Base-by-base conservation (phyloP, 208 protist genomes). In the Angomonas deanei region DNA sequence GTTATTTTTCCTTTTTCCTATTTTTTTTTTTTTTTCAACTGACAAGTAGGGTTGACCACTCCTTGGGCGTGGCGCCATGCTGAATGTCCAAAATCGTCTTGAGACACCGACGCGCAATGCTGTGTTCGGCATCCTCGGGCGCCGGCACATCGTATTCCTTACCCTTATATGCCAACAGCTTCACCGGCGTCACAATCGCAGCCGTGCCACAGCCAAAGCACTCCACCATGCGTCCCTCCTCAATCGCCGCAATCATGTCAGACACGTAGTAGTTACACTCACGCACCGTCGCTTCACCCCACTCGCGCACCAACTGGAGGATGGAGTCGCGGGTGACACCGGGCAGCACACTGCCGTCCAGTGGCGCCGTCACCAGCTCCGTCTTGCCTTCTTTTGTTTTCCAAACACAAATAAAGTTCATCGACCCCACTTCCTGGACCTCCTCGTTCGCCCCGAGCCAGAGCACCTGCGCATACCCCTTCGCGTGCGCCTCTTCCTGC, bases 321-420 rank as follows among this genome's bases (percentile, higher is more conserved):
- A 99, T 93, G 11, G 93, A 98, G 69, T 98, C 91, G 61, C 98
- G 93, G 21, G 97, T 99, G 30, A 99, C 84, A 39, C 97, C 97
- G 21, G 96, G 97, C 4, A 99, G 78, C 49, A 99, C 91, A 3
- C 91, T 97, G 47, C 92, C 94, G 60, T 98, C 93, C 3, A 98
- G 68, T 13, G 97, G 97, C 28, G 96, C 80, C 0, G 97, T 99
- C 30, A 98, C 78, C 24, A 99, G 77, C 68, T 98, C 96, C 21
- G 63, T 68, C 66, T 96, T 81, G 31, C 68, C 79, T 34, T 70
- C 66, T n/a, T 53, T 53, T 50, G 85, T 78, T 38, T 88, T 94
- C 88, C 91, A 97, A 54, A 98, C 64, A n/a, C 93, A 76, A 19
- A 86, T 81, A 67, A 99, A 98, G 76, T 99, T 99, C 97, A 99